Percentiles rank a stretch among this genome's conserved stretches.
Conservation (phyloP, 306 rosid genomes). For the Castanea sativa region DNA sequence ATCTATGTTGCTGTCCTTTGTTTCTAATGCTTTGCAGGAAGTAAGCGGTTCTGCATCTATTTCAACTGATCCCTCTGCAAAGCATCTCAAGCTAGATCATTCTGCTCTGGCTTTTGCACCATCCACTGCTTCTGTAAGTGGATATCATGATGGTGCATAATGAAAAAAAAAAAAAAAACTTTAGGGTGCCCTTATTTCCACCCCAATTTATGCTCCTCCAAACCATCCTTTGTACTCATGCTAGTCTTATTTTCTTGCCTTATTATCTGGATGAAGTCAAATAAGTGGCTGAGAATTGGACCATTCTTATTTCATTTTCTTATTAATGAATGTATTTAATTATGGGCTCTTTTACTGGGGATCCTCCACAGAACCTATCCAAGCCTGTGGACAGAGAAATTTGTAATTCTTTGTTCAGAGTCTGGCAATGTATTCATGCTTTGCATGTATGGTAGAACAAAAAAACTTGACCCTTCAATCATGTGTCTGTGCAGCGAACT, state of each 20-base stretch:
- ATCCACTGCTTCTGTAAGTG: slow-evolving; percentile 44
- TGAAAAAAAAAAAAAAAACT: neutral
- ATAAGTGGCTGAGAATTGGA: slow-evolving; percentile 7
- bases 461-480: slow-evolving; percentile 10
- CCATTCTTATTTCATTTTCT: neutral
- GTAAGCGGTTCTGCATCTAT: slow-evolving; percentile 18
- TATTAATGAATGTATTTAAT: neutral
- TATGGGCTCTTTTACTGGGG: neutral
- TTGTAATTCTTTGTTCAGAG: slow-evolving; percentile 4
- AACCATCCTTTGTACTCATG: slow-evolving; percentile 1
- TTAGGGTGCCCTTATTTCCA: slow-evolving; percentile 14
- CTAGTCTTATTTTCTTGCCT: slow-evolving; percentile 13
- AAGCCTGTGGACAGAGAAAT: slow-evolving; percentile 11
- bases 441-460: neutral
- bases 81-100: slow-evolving; percentile 49
- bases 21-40: slow-evolving; percentile 29
- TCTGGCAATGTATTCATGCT: neutral
- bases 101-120: slow-evolving; percentile 25
- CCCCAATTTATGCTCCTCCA: neutral
- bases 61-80: slow-evolving; percentile 39
- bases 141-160: slow-evolving; percentile 14
- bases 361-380: slow-evolving; percentile 5
- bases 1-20: neutral
- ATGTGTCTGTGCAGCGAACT: slow-evolving; percentile 30
- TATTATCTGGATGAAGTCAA: slow-evolving; percentile 14